A percentile compares a stretch with the other conserved stretches of the same genome.
Conservation (phyloP, 2,329 filamentous ascomycete species). For the Aspergillus alliaceus region DNA sequence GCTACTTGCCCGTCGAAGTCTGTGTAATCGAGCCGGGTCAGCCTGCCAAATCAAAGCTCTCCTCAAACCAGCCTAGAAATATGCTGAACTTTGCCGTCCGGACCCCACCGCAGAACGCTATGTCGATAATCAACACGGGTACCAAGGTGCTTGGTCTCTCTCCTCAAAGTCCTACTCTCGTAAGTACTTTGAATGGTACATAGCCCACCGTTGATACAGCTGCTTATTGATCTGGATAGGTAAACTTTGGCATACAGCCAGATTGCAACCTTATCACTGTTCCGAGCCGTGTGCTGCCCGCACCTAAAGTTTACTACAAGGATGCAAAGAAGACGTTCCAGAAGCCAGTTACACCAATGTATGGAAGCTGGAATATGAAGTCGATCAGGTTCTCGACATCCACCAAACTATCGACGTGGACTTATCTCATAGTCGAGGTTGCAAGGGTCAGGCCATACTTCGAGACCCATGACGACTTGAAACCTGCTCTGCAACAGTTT, state of each 20-base stretch:
- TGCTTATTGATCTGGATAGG: slow-evolving; percentile 26
- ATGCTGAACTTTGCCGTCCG: slow-evolving; percentile 77
- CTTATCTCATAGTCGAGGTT: slow-evolving; percentile 25
- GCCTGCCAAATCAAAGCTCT: slow-evolving; percentile 59
- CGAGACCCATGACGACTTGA: slow-evolving; percentile 7
- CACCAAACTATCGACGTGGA: slow-evolving; percentile 38
- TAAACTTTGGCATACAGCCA: slow-evolving; percentile 60
- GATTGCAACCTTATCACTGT: slow-evolving; percentile 64
- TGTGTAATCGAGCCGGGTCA: slow-evolving; percentile 67
- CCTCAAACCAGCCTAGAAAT: slow-evolving; percentile 58
- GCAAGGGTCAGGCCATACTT: slow-evolving; percentile 5
- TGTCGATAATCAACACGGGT: slow-evolving; percentile 63
- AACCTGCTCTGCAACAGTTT: slow-evolving; percentile 18
- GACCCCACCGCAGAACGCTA: slow-evolving; percentile 64
- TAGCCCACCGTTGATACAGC: background rate
- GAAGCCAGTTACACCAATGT: slow-evolving; percentile 20
- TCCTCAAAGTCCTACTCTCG: slow-evolving; percentile 44
- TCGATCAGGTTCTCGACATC: slow-evolving; percentile 57
- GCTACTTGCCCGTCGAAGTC: slow-evolving; percentile 67
- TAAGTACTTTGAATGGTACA: slow-evolving; percentile 24
- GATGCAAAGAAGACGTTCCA: slow-evolving; percentile 18
- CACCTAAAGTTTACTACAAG: slow-evolving; percentile 63
- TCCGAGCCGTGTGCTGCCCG: slow-evolving; percentile 63
- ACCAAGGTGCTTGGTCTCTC: slow-evolving; percentile 55
- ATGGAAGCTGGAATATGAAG: slow-evolving; percentile 71